Evolutionary conservation across 2,329 filamentous ascomycete genomes (phyloP), one percentile per base, ranked within the genome.

Genomic region (Xylariaceae sp.): DNA sequence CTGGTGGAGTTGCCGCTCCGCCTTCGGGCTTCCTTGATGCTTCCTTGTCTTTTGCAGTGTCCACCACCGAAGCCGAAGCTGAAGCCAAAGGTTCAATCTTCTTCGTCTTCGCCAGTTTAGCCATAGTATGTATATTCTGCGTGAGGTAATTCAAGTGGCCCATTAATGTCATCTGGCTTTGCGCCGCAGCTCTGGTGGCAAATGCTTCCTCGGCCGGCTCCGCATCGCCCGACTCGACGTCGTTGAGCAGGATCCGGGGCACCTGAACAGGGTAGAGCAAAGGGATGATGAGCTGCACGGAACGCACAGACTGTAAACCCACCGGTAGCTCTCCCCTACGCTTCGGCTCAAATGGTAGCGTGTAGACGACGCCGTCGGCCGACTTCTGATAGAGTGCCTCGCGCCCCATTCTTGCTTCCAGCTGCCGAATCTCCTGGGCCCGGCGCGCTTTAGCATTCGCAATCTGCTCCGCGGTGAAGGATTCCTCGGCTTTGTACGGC

Each of bases 91-190:
- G 67, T 55, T 60, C 29, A 60, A 60, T 29, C 53, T 47, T 52
- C 64, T 59, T 39, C 4, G 60, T 60, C 40, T 74, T 61, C 2
- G 72, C 73, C 48, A 83, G 78, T 64, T 80, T 86, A 11, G 83
- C 84, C 64, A 92, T 74, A 2, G 73, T 70, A 64, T 88, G 83
- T 59, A 91, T 78, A 62, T 89, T 89, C 67, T 87, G 83, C 2
- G 83, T 77, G 6, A 92, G 72, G 64, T 86, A 89, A 66, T 92
- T 92, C 62, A 92, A 70, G 62, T 89, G 86, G 55, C 82, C 86
- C 72, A 87, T 87, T 53, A 94, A 70, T 7, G 79, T 85, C 72
- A 85, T 76, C 42, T 84, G 76, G 40, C 74, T 76, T 62, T 83
- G 79, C 50, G 81, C 75, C 30, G 70, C 71, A 12, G 80, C 78